phyloP scores from a whole-genome alignment of 345 rosid genomes.

The Citrus sp. region DNA sequence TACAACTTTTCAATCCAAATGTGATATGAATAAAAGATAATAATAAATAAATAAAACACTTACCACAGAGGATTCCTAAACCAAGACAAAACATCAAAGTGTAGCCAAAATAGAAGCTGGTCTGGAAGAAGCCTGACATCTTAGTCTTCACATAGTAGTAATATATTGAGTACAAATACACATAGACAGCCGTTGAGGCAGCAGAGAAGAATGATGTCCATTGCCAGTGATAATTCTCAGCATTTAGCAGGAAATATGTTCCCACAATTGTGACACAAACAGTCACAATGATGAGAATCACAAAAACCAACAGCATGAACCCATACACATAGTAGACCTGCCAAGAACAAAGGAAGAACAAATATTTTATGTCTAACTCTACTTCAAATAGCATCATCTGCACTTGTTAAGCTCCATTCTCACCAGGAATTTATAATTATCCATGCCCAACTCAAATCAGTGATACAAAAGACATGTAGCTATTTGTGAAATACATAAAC shows the following conservation, averaged over 20 bases:
- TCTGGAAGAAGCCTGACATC: conserved; percentile 97
- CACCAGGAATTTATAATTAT: not conserved
- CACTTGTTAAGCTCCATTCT: not conserved
- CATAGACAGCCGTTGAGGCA: conserved; percentile 91
- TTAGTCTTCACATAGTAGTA: conserved; percentile 89
- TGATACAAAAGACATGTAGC: too few relatives aligned
- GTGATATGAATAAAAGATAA: not conserved
- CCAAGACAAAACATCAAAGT: conserved; percentile 97
- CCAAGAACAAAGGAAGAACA: not conserved
- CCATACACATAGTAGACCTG: conserved; percentile 97
- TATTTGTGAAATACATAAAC: not conserved
- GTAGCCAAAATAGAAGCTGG: conserved; percentile 95
- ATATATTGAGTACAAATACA: conserved; percentile 85
- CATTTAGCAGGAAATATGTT: conserved; percentile 85
- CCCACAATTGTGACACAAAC: conserved; percentile 94
- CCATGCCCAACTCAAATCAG: not conserved
- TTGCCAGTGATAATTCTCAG: conserved; percentile 98
- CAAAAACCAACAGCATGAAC: conserved; percentile 83
- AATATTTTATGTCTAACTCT: not conserved
- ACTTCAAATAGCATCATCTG: not conserved
- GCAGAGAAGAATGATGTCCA: conserved; percentile 97
- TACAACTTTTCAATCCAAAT: not conserved
- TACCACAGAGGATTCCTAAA: conserved; percentile 90
- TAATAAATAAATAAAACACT: conserved; percentile 16
- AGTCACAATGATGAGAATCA: conserved; percentile 83